phyloP scores from a whole-genome alignment of 257 asterid species.

The Solanum microdontum region DNA sequence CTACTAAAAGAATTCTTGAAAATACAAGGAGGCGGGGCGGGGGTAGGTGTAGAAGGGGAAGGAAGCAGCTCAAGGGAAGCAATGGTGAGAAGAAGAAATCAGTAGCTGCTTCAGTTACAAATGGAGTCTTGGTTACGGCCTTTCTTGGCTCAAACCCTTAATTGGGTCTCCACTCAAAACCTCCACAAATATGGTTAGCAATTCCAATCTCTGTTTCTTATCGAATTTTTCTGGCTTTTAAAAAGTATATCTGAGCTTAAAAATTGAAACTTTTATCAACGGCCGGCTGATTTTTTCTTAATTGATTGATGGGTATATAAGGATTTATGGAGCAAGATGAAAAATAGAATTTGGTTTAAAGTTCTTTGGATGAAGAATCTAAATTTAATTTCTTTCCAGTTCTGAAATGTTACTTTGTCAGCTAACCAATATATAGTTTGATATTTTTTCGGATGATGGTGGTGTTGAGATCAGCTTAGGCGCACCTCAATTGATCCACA shows the following conservation, averaged over 20 bases:
- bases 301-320: neutral
- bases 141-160: constrained; percentile 25
- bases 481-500: neutral
- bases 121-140: constrained; percentile 47
- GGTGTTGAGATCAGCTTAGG: neutral
- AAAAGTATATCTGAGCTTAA: neutral
- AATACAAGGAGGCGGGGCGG: neutral
- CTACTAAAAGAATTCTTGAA: neutral
- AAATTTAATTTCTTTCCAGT: neutral
- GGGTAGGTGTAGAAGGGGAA: neutral
- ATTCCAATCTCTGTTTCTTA: neutral
- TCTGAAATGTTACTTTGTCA: neutral
- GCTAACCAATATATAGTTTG: neutral
- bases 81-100: neutral
- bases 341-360: neutral
- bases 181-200: constrained; percentile 46
- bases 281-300: neutral
- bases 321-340: neutral
- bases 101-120: neutral
- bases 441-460: neutral
- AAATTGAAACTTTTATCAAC: neutral
- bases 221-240: neutral
- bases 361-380: neutral
- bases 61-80: neutral
- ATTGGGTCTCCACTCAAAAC: constrained; percentile 26